A percentile compares a stretch with the other conserved stretches of the same genome.
Evolutionary conservation across 1,284 basidiomycete genomes (phyloP).

Genomic region (Trametes hirsuta): DNA sequence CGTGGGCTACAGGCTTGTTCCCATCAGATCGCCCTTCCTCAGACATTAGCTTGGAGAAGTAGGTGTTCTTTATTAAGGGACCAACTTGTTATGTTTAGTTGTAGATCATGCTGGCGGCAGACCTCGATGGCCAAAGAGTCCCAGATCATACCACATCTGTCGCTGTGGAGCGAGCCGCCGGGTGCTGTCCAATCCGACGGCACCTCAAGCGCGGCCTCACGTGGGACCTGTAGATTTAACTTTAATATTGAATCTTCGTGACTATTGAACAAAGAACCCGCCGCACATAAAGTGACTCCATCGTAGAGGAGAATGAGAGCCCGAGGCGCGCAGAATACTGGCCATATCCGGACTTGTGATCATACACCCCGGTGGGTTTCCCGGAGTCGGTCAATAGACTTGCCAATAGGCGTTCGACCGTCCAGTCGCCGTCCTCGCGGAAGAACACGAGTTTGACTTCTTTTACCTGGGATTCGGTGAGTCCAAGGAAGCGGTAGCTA

Average conservation of each 20-base stretch:
- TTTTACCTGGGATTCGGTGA: conserved; percentile 27
- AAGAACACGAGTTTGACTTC: conserved; percentile 28
- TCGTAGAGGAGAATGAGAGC: conserved; percentile 30
- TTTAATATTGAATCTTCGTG: neutral
- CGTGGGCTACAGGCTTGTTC: conserved; percentile 21
- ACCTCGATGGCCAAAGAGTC: conserved; percentile 23
- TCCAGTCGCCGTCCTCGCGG: conserved; percentile 26
- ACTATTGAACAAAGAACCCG: neutral
- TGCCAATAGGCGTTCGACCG: conserved; percentile 20
- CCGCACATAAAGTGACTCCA: conserved; percentile 25
- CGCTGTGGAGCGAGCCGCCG: conserved; percentile 27
- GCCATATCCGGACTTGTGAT: conserved; percentile 23
- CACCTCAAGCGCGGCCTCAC: conserved; percentile 14
- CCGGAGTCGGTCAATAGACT: conserved; percentile 21
- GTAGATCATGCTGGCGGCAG: conserved; percentile 17
- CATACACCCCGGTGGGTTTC: conserved; percentile 24
- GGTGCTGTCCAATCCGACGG: conserved; percentile 20
- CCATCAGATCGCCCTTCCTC: conserved; percentile 21
- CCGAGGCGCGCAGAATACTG: conserved; percentile 29
- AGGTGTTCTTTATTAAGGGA: neutral
- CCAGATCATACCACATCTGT: conserved; percentile 30
- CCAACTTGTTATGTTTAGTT: conserved; percentile 22
- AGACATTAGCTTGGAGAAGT: no score
- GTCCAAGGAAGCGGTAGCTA: conserved; percentile 29
- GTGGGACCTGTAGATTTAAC: conserved; percentile 13